These are phyloP conservation scores for Talaromyces proteolyticus DNA, from an alignment of 495 filamentous ascomycete genomes.

Conservation along the genomic window DNA sequence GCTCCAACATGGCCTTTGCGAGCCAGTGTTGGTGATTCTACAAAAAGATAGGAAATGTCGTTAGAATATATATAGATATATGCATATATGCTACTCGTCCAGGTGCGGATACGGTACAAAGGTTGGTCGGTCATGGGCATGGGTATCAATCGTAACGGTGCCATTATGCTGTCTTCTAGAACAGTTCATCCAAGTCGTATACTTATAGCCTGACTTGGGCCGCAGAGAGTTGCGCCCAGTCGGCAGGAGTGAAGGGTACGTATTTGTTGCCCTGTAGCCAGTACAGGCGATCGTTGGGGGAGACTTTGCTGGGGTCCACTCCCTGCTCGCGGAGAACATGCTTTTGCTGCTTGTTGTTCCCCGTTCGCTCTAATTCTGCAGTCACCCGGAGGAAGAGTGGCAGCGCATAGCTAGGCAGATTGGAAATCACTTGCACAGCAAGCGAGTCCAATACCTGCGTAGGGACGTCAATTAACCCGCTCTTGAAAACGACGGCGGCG, in stretches of 20 bases:
- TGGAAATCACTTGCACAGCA: slow-evolving; percentile 49
- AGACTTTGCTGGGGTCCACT: slow-evolving; percentile 58
- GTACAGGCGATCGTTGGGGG: slow-evolving; percentile 55
- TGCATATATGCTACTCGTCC: not conserved
- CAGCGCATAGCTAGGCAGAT: slow-evolving; percentile 67
- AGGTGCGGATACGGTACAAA: no score
- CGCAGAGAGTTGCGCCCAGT: slow-evolving; percentile 62
- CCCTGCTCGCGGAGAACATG: slow-evolving; percentile 63
- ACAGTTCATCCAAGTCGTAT: no score
- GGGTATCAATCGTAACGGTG: not conserved
- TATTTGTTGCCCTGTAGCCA: slow-evolving; percentile 63
- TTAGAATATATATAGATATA: not conserved
- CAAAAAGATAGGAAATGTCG: not conserved
- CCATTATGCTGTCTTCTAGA: no score
- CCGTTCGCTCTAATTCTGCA: slow-evolving; percentile 58
- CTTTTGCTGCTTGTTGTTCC: slow-evolving; percentile 86
- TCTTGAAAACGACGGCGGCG: slow-evolving; percentile 58
- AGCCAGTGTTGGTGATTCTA: not conserved
- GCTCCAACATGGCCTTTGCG: not conserved
- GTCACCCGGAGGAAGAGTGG: slow-evolving; percentile 73
- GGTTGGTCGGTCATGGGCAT: no score
- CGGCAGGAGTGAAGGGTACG: slow-evolving; percentile 54
- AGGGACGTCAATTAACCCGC: slow-evolving; percentile 19
- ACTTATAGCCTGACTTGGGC: slow-evolving; percentile 65
- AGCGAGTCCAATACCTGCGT: slow-evolving; percentile 42